phyloP scores from a whole-genome alignment of 371 early-diverging fungal species.

The Mortierella sp. region DNA sequence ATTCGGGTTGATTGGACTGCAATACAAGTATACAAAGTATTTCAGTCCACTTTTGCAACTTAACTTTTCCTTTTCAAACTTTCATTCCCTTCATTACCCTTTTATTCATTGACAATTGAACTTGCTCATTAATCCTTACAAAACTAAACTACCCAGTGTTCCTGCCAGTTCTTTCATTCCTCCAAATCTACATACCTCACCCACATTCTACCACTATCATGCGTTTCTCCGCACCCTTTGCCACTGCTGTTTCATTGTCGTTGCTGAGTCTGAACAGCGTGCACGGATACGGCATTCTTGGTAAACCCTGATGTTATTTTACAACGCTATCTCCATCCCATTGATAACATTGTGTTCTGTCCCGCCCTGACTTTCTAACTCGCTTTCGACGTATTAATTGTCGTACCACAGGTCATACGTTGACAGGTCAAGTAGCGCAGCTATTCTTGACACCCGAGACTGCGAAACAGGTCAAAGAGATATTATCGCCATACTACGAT shows the following conservation, averaged over 20 bases:
- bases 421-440: conserved; percentile 57
- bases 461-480: conserved; percentile 46
- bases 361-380: neutral
- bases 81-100: too few species aligned
- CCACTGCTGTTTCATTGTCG: conserved; percentile 14
- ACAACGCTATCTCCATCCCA: neutral
- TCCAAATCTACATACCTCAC: neutral
- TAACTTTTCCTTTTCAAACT: too few species aligned
- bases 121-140: too few species aligned
- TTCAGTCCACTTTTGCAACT: too few species aligned
- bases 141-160: too few species aligned
- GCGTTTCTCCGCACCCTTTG: conserved; percentile 20
- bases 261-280: conserved; percentile 24
- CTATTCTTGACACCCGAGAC: conserved; percentile 52
- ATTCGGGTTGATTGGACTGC: too few species aligned
- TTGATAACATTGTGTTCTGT: neutral
- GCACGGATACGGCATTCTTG: conserved; percentile 49
- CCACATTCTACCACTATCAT: conserved; percentile 10
- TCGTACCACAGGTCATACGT: conserved; percentile 36
- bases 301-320: conserved; percentile 13
- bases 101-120: too few species aligned
- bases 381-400: neutral
- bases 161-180: neutral
- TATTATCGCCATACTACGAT: conserved; percentile 48
- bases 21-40: too few species aligned